phyloP scores from a whole-genome alignment of 331 rosid species.

The Rosa hybrid region DNA sequence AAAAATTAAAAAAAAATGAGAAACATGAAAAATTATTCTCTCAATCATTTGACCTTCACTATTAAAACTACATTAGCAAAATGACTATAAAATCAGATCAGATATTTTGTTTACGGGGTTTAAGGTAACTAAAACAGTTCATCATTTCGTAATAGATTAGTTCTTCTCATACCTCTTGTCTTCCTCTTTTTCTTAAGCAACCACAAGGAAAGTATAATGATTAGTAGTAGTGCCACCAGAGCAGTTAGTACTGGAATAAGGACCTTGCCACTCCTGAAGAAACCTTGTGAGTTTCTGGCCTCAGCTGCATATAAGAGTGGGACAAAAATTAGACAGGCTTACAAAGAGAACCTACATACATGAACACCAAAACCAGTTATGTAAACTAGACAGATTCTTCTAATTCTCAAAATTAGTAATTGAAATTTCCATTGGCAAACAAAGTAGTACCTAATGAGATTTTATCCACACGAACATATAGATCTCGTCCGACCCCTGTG shows the following conservation, averaged over 20 bases:
- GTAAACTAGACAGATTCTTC: neutral
- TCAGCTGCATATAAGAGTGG: too few relatives aligned
- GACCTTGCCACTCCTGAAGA: neutral
- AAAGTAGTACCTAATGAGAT: conserved; percentile 17
- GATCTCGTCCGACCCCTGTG: conserved; percentile 33
- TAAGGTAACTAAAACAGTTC: neutral
- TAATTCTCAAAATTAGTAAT: neutral
- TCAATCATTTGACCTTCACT: neutral
- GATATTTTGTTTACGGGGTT: neutral
- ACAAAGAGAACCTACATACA: neutral
- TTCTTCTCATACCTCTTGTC: neutral
- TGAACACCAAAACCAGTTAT: conserved; percentile 1
- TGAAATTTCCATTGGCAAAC: too few relatives aligned
- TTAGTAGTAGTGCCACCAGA: neutral
- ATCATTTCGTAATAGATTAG: too few relatives aligned
- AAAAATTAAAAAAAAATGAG: too few relatives aligned
- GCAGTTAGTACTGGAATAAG: neutral
- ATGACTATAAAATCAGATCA: neutral
- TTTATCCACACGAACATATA: conserved; percentile 47
- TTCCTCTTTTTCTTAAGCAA: neutral
- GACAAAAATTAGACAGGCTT: too few relatives aligned
- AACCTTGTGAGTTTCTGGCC: too few relatives aligned
- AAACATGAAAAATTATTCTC: neutral
- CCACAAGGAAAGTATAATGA: neutral
- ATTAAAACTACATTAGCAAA: neutral